Evolutionary conservation across 176 grass and related monocot genomes (phyloP).

Genomic region (Avena sativa): DNA sequence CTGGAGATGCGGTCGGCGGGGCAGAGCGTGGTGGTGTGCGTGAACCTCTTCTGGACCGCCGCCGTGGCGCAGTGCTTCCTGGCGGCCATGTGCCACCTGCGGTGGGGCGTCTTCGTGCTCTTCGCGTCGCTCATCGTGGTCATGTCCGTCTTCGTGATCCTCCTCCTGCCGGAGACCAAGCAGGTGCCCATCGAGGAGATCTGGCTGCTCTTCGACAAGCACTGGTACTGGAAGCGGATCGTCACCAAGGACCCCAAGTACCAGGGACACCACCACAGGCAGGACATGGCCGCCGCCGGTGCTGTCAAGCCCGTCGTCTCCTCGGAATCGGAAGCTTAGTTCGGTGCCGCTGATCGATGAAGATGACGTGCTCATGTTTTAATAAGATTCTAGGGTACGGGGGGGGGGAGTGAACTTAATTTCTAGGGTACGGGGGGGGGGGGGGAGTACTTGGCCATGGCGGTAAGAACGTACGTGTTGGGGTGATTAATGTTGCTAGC

Average conservation of each 20-base stretch:
- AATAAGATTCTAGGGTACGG: slow-evolving; percentile 23
- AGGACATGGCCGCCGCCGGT: background rate
- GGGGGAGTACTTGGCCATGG: background rate
- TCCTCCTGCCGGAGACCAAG: slow-evolving; percentile 97
- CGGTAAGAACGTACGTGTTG: background rate
- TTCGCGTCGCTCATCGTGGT: slow-evolving; percentile 81
- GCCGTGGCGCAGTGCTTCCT: slow-evolving; percentile 98
- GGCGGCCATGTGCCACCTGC: slow-evolving; percentile 84
- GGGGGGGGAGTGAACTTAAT: background rate
- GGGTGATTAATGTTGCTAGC: background rate
- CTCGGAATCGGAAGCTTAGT: slow-evolving; percentile 1
- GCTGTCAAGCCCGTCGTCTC: slow-evolving; percentile 11
- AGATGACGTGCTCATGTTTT: background rate
- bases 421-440: background rate
- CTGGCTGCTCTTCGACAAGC: slow-evolving; percentile 82
- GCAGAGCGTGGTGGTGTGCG: slow-evolving; percentile 95
- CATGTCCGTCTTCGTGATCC: slow-evolving; percentile 84
- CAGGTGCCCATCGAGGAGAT: slow-evolving; percentile 99
- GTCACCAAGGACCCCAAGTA: slow-evolving; percentile 63
- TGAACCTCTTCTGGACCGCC: slow-evolving; percentile 98
- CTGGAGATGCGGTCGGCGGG: slow-evolving; percentile 92
- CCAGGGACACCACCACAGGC: slow-evolving; percentile 36
- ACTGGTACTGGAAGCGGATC: slow-evolving; percentile 95
- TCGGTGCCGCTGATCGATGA: background rate
- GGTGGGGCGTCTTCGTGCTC: slow-evolving; percentile 88